Evolutionary conservation across 345 rosid genomes (phyloP).

Genomic region (Eucalyptus curtisii): DNA sequence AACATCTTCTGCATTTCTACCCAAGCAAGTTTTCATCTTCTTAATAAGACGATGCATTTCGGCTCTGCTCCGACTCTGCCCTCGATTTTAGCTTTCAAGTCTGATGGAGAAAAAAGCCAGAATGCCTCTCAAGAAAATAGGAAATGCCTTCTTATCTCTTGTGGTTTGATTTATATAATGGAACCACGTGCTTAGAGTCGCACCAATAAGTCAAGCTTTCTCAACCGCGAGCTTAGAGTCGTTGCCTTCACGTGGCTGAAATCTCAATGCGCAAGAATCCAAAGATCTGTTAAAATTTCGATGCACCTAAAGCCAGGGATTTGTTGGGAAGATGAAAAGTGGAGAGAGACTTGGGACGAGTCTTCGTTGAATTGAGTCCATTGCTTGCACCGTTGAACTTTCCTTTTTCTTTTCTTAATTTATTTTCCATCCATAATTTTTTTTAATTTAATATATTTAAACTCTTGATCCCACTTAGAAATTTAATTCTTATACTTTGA

Average conservation of each 20-base stretch:
- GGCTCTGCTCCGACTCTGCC: neutral
- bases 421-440: neutral
- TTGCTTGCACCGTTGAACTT: neutral
- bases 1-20: neutral
- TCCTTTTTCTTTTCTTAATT: no score
- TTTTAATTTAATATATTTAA: no score
- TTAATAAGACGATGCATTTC: neutral
- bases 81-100: neutral
- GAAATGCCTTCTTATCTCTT: neutral
- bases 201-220: neutral
- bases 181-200: neutral
- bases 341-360: neutral
- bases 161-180: neutral
- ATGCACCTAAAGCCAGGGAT: rapidly evolving
- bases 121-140: neutral
- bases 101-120: neutral
- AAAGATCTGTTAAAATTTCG: neutral
- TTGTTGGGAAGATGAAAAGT: neutral
- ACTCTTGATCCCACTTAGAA: neutral
- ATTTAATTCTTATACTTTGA: neutral
- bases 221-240: neutral
- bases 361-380: neutral
- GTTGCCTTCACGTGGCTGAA: neutral
- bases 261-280: neutral
- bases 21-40: neutral